Conservation (phyloP, 768 basidiomycete species). For the Rhizopogon vesiculosus region DNA sequence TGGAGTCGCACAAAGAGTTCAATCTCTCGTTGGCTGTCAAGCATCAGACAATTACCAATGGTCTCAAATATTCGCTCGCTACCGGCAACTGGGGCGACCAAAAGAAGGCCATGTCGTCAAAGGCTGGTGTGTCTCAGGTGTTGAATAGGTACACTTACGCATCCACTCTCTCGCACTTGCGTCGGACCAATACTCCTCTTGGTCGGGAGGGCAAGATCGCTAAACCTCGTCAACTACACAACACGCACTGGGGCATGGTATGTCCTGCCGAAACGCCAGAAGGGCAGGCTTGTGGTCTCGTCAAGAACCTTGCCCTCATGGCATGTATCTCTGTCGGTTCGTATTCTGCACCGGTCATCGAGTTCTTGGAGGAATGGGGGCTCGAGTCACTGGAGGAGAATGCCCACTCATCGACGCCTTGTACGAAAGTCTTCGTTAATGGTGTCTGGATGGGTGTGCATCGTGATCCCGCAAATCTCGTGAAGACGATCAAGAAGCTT, state of each 20-base stretch:
- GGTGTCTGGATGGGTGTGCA: conserved; percentile 99
- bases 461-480: conserved; percentile 87
- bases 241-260: conserved; percentile 99
- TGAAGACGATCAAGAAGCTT: conserved; percentile 89
- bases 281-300: conserved; percentile 98
- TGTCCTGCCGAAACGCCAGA: conserved; percentile 99
- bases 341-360: conserved; percentile 91
- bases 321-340: conserved; percentile 97
- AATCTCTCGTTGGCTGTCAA: conserved; percentile 89
- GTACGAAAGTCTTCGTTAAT: conserved; percentile 97
- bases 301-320: conserved; percentile 98
- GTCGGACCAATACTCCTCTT: conserved; percentile 96
- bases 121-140: conserved; percentile 98
- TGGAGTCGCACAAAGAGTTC: conserved; percentile 95
- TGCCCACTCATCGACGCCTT: conserved; percentile 74
- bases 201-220: conserved; percentile 99
- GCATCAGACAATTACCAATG: conserved; percentile 96
- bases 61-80: conserved; percentile 94
- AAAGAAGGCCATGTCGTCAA: conserved; percentile 96
- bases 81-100: conserved; percentile 99
- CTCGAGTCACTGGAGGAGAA: conserved; percentile 94
- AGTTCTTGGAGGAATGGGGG: conserved; percentile 99
- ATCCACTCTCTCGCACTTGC: conserved; percentile 95
- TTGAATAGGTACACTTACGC: conserved; percentile 98
- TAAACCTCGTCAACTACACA: conserved; percentile 97